These are phyloP conservation scores for Paramecium bursaria DNA, from an alignment of 73 alveolate species.

Conservation along the genomic window DNA sequence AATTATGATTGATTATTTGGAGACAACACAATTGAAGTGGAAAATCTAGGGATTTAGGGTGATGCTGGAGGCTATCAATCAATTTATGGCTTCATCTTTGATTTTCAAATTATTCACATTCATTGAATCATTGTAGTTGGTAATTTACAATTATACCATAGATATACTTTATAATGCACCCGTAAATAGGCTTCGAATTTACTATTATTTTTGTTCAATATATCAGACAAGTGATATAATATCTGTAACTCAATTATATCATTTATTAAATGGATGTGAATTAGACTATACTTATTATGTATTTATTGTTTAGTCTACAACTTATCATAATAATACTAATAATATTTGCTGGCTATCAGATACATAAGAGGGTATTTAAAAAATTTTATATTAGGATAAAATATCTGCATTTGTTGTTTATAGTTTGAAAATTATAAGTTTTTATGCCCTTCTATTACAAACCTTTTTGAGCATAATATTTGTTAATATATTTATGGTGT, in stretches of 20 bases:
- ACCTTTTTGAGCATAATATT: background rate
- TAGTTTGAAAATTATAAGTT: slow-evolving; percentile 25
- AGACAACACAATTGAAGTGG: too few relatives aligned
- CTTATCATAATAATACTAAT: background rate
- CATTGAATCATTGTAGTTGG: slow-evolving; percentile 27
- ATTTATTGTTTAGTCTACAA: slow-evolving; percentile 2
- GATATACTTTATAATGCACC: slow-evolving; percentile 54
- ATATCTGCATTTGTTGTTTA: slow-evolving; percentile 12
- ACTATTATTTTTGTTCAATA: slow-evolving; percentile 16
- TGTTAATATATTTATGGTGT: background rate
- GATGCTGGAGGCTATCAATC: slow-evolving; percentile 27
- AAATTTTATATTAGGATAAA: slow-evolving; percentile 21
- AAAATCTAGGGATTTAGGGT: slow-evolving; percentile 1
- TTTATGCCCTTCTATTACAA: slow-evolving; percentile 21
- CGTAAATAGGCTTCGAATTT: slow-evolving; percentile 2
- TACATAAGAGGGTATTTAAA: too few relatives aligned
- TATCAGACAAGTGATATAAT: slow-evolving; percentile 36
- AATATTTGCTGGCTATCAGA: background rate
- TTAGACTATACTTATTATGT: background rate
- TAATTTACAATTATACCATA: background rate
- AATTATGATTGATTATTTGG: too few relatives aligned
- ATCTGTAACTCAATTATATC: slow-evolving; percentile 4
- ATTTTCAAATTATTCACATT: slow-evolving; percentile 17
- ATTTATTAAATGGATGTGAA: slow-evolving; percentile 1
- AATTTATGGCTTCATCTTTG: slow-evolving; percentile 30